phyloP scores from a whole-genome alignment of 139 green algal genomes.

The Auxenochlorella protothecoides region DNA sequence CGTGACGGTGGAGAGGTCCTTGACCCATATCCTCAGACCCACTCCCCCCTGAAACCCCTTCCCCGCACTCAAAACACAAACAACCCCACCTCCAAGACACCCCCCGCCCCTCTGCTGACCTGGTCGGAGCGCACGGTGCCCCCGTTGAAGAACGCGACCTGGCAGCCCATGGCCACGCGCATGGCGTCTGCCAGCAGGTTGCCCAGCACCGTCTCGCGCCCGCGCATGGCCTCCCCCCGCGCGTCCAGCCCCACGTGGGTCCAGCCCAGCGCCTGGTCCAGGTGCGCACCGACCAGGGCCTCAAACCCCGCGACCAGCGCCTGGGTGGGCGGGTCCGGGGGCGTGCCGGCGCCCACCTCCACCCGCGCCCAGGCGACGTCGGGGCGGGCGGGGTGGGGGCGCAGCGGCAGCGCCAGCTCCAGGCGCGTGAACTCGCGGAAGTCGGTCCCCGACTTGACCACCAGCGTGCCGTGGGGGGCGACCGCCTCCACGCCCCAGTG shows the following conservation, averaged over 20 bases:
- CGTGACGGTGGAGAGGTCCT: no score
- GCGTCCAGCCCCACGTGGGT: constrained; percentile 42
- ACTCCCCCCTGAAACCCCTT: not conserved
- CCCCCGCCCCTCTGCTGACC: not conserved
- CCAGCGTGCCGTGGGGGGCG: constrained; percentile 40
- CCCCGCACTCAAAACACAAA: no score
- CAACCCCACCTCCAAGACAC: no score
- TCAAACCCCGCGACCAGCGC: constrained; percentile 41
- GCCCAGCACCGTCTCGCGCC: constrained; percentile 53
- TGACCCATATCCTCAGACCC: no score
- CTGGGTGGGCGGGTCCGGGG: constrained; percentile 27
- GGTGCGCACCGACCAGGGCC: constrained; percentile 29
- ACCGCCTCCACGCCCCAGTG: constrained; percentile 28
- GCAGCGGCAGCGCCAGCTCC: no score
- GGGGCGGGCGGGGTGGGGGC: constrained; percentile 7
- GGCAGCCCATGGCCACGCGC: constrained; percentile 11
- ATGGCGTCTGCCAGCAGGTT: constrained; percentile 54
- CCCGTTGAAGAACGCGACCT: constrained; percentile 50
- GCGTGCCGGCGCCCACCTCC: constrained; percentile 25
- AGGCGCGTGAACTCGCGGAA: constrained; percentile 28
- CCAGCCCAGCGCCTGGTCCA: constrained; percentile 45
- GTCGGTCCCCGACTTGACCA: constrained; percentile 64
- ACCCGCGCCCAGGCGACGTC: constrained; percentile 24
- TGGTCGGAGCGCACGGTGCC: constrained; percentile 45
- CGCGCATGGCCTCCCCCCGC: constrained; percentile 48